A percentile compares a stretch with the other conserved stretches of the same genome.
These are phyloP conservation scores for Trichophyton schoenleinii DNA, from an alignment of 2,329 filamentous ascomycete species.

Conservation along the genomic window DNA sequence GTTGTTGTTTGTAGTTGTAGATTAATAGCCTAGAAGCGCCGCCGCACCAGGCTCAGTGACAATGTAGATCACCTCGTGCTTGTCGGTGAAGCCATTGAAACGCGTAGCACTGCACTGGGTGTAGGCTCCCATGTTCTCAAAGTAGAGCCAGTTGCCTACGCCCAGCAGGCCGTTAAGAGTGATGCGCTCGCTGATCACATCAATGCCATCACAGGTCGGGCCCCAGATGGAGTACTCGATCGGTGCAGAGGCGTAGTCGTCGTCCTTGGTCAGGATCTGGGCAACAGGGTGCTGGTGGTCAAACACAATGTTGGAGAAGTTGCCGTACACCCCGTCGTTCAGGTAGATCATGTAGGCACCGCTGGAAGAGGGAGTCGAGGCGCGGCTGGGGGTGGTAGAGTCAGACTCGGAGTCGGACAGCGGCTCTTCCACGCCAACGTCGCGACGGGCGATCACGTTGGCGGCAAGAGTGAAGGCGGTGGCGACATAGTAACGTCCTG, in stretches of 20 bases:
- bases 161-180: conserved; percentile 65
- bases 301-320: conserved; percentile 99
- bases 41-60: conserved; percentile 82
- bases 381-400: conserved; percentile 38
- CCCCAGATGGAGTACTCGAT: conserved; percentile 95
- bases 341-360: conserved; percentile 88
- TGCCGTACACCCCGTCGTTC: conserved; percentile 95
- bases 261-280: conserved; percentile 57
- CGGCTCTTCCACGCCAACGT: conserved; percentile 38
- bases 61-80: conserved; percentile 86
- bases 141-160: conserved; percentile 96
- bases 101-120: conserved; percentile 95
- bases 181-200: conserved; percentile 77
- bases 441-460: conserved; percentile 90
- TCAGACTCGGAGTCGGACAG: conserved; percentile 12
- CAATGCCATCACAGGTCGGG: conserved; percentile 94
- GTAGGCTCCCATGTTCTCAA: conserved; percentile 97
- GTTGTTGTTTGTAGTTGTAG: not conserved
- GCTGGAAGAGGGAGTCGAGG: conserved; percentile 30
- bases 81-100: conserved; percentile 94
- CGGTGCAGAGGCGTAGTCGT: conserved; percentile 44
- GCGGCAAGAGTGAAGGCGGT: conserved; percentile 88
- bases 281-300: conserved; percentile 89
- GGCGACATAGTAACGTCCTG: conserved; percentile 90
- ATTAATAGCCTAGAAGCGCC: conserved; percentile 49